phyloP scores from a whole-genome alignment of 495 filamentous ascomycete species.

The Alectoria sarmentosa region DNA sequence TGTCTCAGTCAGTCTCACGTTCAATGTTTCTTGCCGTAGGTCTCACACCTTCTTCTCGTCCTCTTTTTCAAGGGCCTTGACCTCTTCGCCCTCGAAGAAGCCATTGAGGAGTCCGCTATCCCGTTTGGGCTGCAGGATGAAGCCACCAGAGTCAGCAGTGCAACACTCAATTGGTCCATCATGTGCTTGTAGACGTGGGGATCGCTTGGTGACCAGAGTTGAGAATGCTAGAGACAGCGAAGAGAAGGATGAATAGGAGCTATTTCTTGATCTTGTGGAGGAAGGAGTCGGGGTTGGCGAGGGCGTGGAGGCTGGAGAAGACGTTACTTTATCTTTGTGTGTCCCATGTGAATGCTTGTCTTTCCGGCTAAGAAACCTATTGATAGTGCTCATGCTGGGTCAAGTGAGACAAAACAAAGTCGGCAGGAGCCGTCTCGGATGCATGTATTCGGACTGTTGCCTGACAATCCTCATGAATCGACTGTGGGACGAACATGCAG shows the following conservation, averaged over 20 bases:
- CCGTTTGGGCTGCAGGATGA: constrained; percentile 34
- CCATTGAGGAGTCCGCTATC: constrained; percentile 40
- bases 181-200: constrained; percentile 25
- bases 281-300: constrained; percentile 13
- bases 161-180: constrained; percentile 27
- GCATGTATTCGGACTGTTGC: constrained; percentile 1
- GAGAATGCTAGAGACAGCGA: constrained; percentile 30
- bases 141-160: constrained; percentile 33
- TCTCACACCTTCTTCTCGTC: constrained; percentile 42
- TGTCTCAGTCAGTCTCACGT: constrained; percentile 26
- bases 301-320: constrained; percentile 12
- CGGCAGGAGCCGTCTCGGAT: not conserved
- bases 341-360: constrained; percentile 53
- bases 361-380: constrained; percentile 65
- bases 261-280: constrained; percentile 16
- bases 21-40: not conserved
- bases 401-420: not conserved
- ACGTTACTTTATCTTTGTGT: constrained; percentile 43
- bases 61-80: constrained; percentile 46
- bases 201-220: constrained; percentile 25
- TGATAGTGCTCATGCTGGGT: constrained; percentile 50
- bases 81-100: constrained; percentile 49
- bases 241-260: constrained; percentile 24
- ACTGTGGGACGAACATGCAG: not conserved
- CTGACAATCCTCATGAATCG: not conserved